Evolutionary conservation across 805 yeast species (phyloP), one percentile per base, ranked within the genome.

Genomic region (Danielia reshetovae): DNA sequence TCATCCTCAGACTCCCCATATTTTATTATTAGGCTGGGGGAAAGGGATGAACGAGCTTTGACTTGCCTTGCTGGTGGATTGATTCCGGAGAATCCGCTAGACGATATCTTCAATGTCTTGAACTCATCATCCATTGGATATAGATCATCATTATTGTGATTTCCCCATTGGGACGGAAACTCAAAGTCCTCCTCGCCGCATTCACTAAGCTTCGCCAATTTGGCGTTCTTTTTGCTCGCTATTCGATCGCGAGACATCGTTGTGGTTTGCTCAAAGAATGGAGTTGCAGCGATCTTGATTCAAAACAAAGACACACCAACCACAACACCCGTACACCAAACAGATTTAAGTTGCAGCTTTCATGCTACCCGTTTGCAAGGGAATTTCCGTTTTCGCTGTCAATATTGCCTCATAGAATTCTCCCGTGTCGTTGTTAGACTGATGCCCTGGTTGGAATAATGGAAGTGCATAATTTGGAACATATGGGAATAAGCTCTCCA

Each of bases 391-490:
- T n/a, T n/a, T n/a, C n/a, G n/a, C n/a, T n/a, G n/a, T n/a, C n/a
- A n/a, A n/a, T n/a, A n/a, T n/a, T n/a, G n/a, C n/a, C n/a, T n/a
- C n/a, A n/a, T n/a, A n/a, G n/a, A n/a, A n/a, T n/a, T n/a, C n/a
- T n/a, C n/a, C n/a, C n/a, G 87, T 81, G 49, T 81, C 87, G 47
- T 81, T 79, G 43, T 79, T 77, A 29, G 72, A 64, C 48, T 79
- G 85, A 25, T 59, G 50, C 24, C 61, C 70, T 1, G 88, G 87
- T 51, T 81, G 88, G 6, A 30, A 16, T 6, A 30, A 4, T 4
- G 27, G 26, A 11, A 17, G 18, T 3, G 22, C n/a, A n/a, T n/a
- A n/a, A n/a, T n/a, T n/a, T n/a, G n/a, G n/a, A n/a, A n/a, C n/a
- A n/a, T n/a, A n/a, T n/a, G n/a, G n/a, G n/a, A n/a, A n/a, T n/a